Percentiles rank a stretch among this genome's conserved stretches.
Conservation (phyloP, 306 rosid genomes). For the Prunus armeniaca region DNA sequence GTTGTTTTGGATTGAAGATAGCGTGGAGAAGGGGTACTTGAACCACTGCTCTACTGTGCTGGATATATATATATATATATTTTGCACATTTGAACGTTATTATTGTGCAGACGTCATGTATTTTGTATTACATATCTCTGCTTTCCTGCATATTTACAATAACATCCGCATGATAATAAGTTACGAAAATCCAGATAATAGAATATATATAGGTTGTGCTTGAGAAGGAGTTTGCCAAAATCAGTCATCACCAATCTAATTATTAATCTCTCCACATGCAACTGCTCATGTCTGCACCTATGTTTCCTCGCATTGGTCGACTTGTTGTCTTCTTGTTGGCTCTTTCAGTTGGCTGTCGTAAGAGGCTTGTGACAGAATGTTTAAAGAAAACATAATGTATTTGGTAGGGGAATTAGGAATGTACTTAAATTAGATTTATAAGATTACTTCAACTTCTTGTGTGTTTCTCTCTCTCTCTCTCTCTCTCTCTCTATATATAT, state of each 20-base stretch:
- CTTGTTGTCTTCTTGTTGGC: slow-evolving; percentile 43
- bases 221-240: slow-evolving; percentile 13
- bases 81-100: fast-evolving
- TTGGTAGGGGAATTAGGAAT: background rate
- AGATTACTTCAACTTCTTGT: background rate
- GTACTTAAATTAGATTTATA: background rate
- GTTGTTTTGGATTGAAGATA: background rate
- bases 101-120: too few relatives aligned
- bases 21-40: slow-evolving; percentile 19
- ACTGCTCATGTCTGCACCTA: slow-evolving; percentile 23
- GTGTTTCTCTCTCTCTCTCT: background rate
- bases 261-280: slow-evolving; percentile 17
- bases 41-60: too few relatives aligned
- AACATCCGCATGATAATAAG: fast-evolving
- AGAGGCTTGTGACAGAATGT: slow-evolving; percentile 6
- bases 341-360: slow-evolving; percentile 29
- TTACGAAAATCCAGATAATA: fast-evolving
- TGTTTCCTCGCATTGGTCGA: background rate
- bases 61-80: too few relatives aligned
- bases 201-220: background rate
- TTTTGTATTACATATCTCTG: too few relatives aligned
- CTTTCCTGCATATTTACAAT: too few relatives aligned
- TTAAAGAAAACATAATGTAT: slow-evolving; percentile 1
- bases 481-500: too few relatives aligned
- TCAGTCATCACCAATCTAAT: slow-evolving; percentile 10